Evolutionary conservation across 257 asterid species (phyloP), one percentile per base, ranked within the genome.

Genomic region (Solanum sejunctum): DNA sequence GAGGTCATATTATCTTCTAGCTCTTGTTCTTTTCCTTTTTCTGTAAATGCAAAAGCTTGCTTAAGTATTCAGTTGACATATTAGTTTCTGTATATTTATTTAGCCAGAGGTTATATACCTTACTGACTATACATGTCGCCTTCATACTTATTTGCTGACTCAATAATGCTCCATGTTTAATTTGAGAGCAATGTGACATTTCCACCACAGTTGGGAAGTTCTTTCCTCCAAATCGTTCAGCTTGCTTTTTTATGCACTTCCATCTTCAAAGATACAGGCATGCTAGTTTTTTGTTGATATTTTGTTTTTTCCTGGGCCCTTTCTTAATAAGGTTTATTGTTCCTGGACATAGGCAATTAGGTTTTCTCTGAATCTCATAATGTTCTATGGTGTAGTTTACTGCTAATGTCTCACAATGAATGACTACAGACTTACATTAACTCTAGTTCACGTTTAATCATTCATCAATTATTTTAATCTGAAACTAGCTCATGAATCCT

Each of bases 1-100:
- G 92, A 95, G 99, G 99, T 93, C 20, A 64, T 89, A 86, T 92
- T 32, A 69, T 84, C 86, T 80, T 87, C 85, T 52, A 73, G 80
- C 52, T 32, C 71, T 41, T 75, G 4, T 64, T 17, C 87, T 85
- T 52, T 85, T 28, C 41, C n/a, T 83, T 75, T 72, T 75, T 83
- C 28, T 45, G 45, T 54, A 43, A 69, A 83, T 12, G 41, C 63
- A 32, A 12, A 67, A 21, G 63, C 9, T 21, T 67, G 81, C 58
- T 82, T 28, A 45, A 60, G 63, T 45, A 82, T 60, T 61, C 85
- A 15, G 26, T 63, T 45, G 60, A 63, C 71, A 20, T 63, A 20
- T 13, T 61, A 47, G 43, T 77, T 77, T 77, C 49, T 12, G 81
- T 75, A 75, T 9, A 60, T 26, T 47, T 49, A 75, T 49, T 49